Percentiles rank a stretch among this genome's conserved stretches.
phyloP scores from a whole-genome alignment of 2,329 filamentous ascomycete species.

The Cytospora piceae region DNA sequence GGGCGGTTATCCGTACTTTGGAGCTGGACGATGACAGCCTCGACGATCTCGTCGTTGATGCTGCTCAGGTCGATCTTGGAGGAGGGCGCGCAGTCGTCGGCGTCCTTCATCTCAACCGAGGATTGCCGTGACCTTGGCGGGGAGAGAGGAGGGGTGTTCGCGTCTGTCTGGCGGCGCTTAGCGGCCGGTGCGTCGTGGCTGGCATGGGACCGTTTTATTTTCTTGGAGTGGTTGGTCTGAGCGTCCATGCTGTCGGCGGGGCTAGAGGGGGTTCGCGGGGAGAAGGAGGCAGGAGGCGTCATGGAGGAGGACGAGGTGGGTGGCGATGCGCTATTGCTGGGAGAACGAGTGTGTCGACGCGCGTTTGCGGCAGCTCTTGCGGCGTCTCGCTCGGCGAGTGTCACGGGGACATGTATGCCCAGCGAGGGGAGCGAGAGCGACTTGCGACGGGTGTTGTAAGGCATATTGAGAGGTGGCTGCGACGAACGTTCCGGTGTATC shows the following conservation, averaged over 20 bases:
- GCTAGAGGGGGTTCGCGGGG: slow-evolving; percentile 28
- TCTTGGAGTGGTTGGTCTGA: slow-evolving; percentile 58
- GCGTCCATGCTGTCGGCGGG: slow-evolving; percentile 23
- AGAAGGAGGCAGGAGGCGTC: slow-evolving; percentile 38
- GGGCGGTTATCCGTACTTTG: slow-evolving; percentile 90
- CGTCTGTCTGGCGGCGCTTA: slow-evolving; percentile 46
- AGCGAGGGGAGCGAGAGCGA: slow-evolving; percentile 90
- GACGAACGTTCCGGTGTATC: background rate
- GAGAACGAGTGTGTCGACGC: slow-evolving; percentile 42
- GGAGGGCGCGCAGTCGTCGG: slow-evolving; percentile 38
- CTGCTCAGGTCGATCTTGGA: slow-evolving; percentile 75
- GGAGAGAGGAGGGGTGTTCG: slow-evolving; percentile 82
- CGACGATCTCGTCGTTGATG: slow-evolving; percentile 90
- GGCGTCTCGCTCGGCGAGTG: slow-evolving; percentile 62
- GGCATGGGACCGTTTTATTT: slow-evolving; percentile 78
- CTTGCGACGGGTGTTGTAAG: slow-evolving; percentile 96
- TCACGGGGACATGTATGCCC: slow-evolving; percentile 83
- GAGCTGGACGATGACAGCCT: slow-evolving; percentile 84
- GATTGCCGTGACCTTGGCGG: slow-evolving; percentile 52
- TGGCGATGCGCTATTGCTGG: slow-evolving; percentile 32
- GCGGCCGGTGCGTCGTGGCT: slow-evolving; percentile 42
- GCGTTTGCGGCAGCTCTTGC: slow-evolving; percentile 48
- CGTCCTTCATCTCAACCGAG: slow-evolving; percentile 47
- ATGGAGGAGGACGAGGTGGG: slow-evolving; percentile 36
- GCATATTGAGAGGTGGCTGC: slow-evolving; percentile 60